A percentile compares a stretch with the other conserved stretches of the same genome.
phyloP scores from a whole-genome alignment of 106 monocot species.

The Dendrobium officinale region DNA sequence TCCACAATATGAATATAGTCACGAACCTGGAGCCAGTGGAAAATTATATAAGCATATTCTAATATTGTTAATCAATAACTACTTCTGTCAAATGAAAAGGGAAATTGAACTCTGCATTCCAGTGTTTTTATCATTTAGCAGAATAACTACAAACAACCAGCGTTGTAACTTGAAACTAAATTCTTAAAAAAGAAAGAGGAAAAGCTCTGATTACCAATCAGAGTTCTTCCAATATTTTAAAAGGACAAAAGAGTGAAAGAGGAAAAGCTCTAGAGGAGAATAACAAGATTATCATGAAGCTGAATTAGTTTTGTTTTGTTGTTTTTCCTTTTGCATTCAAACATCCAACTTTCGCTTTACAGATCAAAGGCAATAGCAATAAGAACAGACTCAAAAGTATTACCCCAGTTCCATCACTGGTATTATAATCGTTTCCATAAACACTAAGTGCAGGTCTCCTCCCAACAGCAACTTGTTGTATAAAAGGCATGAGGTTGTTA shows the following conservation, averaged over 20 bases:
- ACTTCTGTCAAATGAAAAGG: too few species aligned
- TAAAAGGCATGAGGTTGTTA: constrained; percentile 94
- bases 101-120: too few species aligned
- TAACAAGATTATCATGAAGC: neutral
- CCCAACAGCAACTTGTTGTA: constrained; percentile 93
- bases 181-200: neutral
- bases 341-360: too few species aligned
- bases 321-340: too few species aligned
- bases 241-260: neutral
- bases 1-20: constrained; percentile 98
- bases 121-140: too few species aligned
- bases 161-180: neutral
- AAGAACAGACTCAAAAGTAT: constrained; percentile 2
- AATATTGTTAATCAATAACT: too few species aligned
- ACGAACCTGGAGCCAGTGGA: constrained; percentile 50
- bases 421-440: constrained; percentile 79
- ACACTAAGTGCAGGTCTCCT: constrained; percentile 73
- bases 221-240: too few species aligned
- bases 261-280: neutral
- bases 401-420: constrained; percentile 95
- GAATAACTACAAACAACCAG: neutral
- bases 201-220: neutral
- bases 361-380: neutral
- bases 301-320: neutral
- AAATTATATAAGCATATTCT: neutral